A percentile compares a stretch with the other conserved stretches of the same genome.
Evolutionary conservation across 2,329 filamentous ascomycete species (phyloP).

Genomic region (Acrodontium crateriforme): DNA sequence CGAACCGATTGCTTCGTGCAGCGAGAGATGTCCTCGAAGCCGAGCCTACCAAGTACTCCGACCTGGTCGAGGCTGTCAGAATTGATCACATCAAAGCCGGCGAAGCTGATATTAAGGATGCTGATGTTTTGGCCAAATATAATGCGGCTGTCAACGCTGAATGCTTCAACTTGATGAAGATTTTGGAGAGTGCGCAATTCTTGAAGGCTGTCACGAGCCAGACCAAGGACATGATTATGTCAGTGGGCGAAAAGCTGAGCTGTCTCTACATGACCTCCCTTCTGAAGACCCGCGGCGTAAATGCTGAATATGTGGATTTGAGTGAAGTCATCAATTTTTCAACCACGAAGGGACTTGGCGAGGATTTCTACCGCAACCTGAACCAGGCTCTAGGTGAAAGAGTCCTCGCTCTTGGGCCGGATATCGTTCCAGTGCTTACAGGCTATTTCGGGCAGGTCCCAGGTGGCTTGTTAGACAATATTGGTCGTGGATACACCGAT

Average conservation of each 20-base stretch:
- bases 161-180: constrained; percentile 68
- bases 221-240: constrained; percentile 61
- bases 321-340: constrained; percentile 63
- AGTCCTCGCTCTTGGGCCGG: constrained; percentile 26
- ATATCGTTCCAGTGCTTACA: constrained; percentile 44
- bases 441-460: constrained; percentile 93
- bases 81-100: constrained; percentile 68
- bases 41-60: constrained; percentile 45
- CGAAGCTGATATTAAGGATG: constrained; percentile 24
- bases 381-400: constrained; percentile 27
- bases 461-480: constrained; percentile 77
- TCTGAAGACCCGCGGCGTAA: constrained; percentile 65
- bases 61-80: constrained; percentile 67
- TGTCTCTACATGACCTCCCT: constrained; percentile 82
- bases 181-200: constrained; percentile 48
- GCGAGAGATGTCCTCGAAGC: constrained; percentile 31
- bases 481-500: constrained; percentile 93
- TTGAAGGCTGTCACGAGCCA: constrained; percentile 38
- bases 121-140: constrained; percentile 39
- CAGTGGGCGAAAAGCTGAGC: constrained; percentile 90
- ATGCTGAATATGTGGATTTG: constrained; percentile 81
- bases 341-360: constrained; percentile 27
- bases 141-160: constrained; percentile 58
- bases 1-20: constrained; percentile 52
- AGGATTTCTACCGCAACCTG: constrained; percentile 33